A percentile compares a stretch with the other conserved stretches of the same genome.
These are phyloP conservation scores for Suhomyces yuchorum DNA, from an alignment of 1,139 yeast species.

Conservation along the genomic window DNA sequence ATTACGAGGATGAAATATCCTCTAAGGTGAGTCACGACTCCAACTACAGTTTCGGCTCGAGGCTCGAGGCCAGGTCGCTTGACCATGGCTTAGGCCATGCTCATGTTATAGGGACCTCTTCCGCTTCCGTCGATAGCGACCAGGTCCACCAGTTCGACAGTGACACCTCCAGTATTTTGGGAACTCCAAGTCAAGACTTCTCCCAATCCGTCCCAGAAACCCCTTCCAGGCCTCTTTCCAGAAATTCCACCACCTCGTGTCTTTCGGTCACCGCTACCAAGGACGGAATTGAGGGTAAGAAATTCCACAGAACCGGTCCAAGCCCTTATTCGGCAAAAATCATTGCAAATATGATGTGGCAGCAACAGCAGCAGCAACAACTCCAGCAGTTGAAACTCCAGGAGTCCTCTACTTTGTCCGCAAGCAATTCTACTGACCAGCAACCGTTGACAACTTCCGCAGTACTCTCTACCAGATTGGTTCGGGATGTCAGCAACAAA, in stretches of 20 bases:
- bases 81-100: slow-evolving; percentile 16
- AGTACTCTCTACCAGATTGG: neutral
- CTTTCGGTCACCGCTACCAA: slow-evolving; percentile 72
- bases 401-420: neutral
- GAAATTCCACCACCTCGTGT: slow-evolving; percentile 65
- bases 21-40: slow-evolving; percentile 22
- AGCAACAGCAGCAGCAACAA: slow-evolving; percentile 15
- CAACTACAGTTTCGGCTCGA: slow-evolving; percentile 27
- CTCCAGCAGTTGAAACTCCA: neutral
- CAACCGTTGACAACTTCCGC: neutral
- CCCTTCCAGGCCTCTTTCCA: slow-evolving; percentile 55
- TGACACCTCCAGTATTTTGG: slow-evolving; percentile 4
- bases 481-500: neutral
- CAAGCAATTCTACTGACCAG: neutral
- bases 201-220: slow-evolving; percentile 20
- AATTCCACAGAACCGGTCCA: slow-evolving; percentile 47
- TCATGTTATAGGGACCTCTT: slow-evolving; percentile 5
- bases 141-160: neutral
- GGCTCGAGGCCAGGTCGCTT: slow-evolving; percentile 2
- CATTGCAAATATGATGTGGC: slow-evolving; percentile 36
- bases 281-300: slow-evolving; percentile 69
- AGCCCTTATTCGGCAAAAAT: slow-evolving; percentile 39
- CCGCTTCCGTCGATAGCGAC: slow-evolving; percentile 1
- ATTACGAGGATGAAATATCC: slow-evolving; percentile 17
- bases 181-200: slow-evolving; percentile 6